Evolutionary conservation across 75 land plant species (phyloP).

Genomic region (Chamaecyparis obtusa): DNA sequence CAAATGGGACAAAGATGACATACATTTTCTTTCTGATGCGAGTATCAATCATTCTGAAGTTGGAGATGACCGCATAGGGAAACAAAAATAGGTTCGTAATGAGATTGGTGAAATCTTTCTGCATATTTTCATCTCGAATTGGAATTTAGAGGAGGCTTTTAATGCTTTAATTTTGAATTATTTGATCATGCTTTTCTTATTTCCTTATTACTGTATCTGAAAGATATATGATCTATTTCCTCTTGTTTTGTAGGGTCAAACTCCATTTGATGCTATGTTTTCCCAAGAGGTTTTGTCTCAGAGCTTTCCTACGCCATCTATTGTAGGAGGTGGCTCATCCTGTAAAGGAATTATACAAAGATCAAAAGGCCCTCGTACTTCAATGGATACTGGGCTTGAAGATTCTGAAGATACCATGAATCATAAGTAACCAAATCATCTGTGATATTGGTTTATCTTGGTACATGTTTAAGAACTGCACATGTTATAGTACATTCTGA

Average conservation of each 20-base stretch:
- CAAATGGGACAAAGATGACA: background rate
- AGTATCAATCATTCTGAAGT: background rate
- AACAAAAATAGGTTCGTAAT: background rate
- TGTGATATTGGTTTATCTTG: background rate
- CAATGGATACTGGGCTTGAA: conserved; percentile 1
- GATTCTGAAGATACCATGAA: background rate
- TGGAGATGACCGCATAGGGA: background rate
- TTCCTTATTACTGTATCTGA: too few relatives aligned
- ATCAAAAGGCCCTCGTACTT: background rate
- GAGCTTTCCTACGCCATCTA: background rate
- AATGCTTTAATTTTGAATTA: background rate
- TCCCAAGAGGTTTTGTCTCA: background rate
- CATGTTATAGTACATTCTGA: background rate
- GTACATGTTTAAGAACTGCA: background rate
- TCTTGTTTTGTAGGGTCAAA: background rate
- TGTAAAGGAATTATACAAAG: background rate
- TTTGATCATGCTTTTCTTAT: background rate
- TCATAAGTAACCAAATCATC: background rate
- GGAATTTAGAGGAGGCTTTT: background rate
- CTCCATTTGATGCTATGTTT: background rate
- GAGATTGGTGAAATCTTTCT: background rate
- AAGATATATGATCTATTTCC: background rate
- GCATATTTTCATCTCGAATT: background rate
- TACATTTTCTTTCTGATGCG: background rate
- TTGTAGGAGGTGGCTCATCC: background rate